These are phyloP conservation scores for Pythium apleroticum DNA, from an alignment of 352 stramenopile genomes.

Conservation along the genomic window DNA sequence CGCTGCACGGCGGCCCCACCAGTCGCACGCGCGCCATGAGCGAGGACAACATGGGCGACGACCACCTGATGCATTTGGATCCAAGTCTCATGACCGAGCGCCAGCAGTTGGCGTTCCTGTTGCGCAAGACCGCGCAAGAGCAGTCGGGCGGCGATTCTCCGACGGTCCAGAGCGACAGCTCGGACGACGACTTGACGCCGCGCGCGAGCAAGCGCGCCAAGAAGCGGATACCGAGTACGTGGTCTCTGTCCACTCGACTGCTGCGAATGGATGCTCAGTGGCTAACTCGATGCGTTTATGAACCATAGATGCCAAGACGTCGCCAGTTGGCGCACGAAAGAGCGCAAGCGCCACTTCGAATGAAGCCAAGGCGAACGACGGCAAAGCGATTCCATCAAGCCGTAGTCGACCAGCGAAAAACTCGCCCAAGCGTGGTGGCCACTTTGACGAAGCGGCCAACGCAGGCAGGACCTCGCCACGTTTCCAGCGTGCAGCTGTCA, in stretches of 20 bases:
- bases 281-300: neutral
- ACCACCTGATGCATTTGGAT: slow-evolving; percentile 39
- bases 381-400: neutral
- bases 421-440: neutral
- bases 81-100: slow-evolving; percentile 79
- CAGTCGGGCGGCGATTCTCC: slow-evolving; percentile 34
- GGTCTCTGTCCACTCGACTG: neutral
- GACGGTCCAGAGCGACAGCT: slow-evolving; percentile 24
- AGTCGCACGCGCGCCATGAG: slow-evolving; percentile 28
- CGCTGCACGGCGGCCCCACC: slow-evolving; percentile 14
- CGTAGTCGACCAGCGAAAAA: slow-evolving; percentile 9
- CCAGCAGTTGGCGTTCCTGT: slow-evolving; percentile 74
- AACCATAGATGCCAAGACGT: slow-evolving; percentile 17
- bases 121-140: slow-evolving; percentile 66
- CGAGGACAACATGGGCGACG: slow-evolving; percentile 28
- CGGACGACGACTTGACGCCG: slow-evolving; percentile 31
- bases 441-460: neutral
- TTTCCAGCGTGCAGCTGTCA: slow-evolving; percentile 7
- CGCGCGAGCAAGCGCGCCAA: slow-evolving; percentile 24
- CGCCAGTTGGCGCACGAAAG: slow-evolving; percentile 20
- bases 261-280: too few species aligned
- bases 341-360: slow-evolving; percentile 7
- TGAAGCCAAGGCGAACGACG: neutral
- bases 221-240: slow-evolving; percentile 34
- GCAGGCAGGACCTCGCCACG: slow-evolving; percentile 7